Evolutionary conservation across 1,284 basidiomycete species (phyloP), one percentile per base, ranked within the genome.

Genomic region (Ceratorhiza oryzae-sativae): DNA sequence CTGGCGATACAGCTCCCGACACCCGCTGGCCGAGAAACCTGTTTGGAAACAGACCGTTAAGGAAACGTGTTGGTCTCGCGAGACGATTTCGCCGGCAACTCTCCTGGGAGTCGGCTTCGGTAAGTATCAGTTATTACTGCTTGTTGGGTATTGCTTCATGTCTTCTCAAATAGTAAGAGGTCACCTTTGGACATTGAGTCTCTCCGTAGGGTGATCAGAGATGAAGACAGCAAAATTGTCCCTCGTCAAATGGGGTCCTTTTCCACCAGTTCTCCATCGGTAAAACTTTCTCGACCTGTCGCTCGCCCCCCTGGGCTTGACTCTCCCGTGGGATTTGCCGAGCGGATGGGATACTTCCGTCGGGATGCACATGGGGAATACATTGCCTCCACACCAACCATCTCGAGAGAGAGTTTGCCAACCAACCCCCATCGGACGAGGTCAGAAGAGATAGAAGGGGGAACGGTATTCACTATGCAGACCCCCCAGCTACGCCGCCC

Each of bases 311-410:
- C 53, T 56, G 53, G 39, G 13, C 20, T 68, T 45, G 27, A 68
- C 27, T 41, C 51, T 27, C 39, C 59, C 13, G 41, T 45, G 42
- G 53, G 65, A 1, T 68, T 68, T 34, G 65, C 51, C 13, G 65
- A 58, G 27, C 65, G 51, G 10, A 68, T 68, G 65, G 65, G 65
- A 13, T 68, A 68, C 27, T 58, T 68, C 41, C 65, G 65, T 41
- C 65, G 65, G 25, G 65, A 68, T 18, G 65, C 51, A 23, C 25
- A 32, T n/a, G 65, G 65, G 15, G 65, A 58, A 68, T 68, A 68
- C 27, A 27, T 68, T n/a, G 23, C 53, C 9, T 68, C 65, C 23
- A 58, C 65, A n/a, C 65, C 65, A 32, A 58, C 51, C 20, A 2
- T 27, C 25, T 53, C 36, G 2, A 48, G 39, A 34, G 65, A 58